Base-by-base conservation (phyloP, 441 rosid species). In the Bocquillonia castaneifolia region DNA sequence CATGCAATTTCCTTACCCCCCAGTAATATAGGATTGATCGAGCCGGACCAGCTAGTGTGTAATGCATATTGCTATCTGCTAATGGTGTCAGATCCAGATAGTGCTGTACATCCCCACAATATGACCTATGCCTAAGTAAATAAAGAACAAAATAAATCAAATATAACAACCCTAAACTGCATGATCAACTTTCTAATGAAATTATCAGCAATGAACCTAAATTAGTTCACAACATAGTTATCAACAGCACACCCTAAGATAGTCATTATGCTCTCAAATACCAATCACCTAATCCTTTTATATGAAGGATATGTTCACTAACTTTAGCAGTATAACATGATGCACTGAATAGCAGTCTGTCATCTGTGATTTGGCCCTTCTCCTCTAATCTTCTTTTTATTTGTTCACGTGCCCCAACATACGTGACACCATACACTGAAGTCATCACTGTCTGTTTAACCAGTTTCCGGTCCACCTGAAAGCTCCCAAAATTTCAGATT, bases 381-480 rank as follows among this genome's bases (percentile, higher is more conserved):
- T 91, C 97, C 83, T 85, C 87, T 75, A 93, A 84, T 81, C 97
- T 86, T 83, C 84, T 82, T 81, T 84, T 89, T 80, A 91, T 93
- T 74, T 93, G 99, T 73, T 91, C 97, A 62, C 99, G 96, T 48
- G 99, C 99, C 53, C 99, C 99, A 54, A 89, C 86, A 80, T 79
- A 93, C 59, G 99, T 93, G 66, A 93, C 99, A 74, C 97, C 99
- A 87, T 93, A 93, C 42, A 93, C 99, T 66, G 99, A 93, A 69
- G 99, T 93, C 99, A 93, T 93, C 73, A 93, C 99, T 0, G 99
- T 93, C 75, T 93, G 99, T 68, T 91, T 91, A 61, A 93, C 96
- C 77, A 93, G 76, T 80, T 91, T 93, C 67, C 97, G 78, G 77
- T 93, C 97, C 53, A 93, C 97, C 99, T 93, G 89, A 79, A 81